Conservation (phyloP, 495 filamentous ascomycete genomes). For the Pyronema domesticum region DNA sequence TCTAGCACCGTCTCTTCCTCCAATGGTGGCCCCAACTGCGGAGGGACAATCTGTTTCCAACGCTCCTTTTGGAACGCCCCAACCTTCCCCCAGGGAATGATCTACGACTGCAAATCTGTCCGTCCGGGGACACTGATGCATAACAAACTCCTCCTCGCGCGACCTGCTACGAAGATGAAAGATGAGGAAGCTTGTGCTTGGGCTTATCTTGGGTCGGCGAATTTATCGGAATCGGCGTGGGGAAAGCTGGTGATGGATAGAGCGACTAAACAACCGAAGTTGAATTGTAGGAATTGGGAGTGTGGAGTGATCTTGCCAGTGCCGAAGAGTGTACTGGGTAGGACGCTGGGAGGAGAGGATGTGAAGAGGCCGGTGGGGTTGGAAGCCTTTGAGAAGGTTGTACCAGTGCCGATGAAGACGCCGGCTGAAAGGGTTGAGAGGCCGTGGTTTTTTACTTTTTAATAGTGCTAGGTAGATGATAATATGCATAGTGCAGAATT, state of each 20-base stretch:
- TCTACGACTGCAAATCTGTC: conserved; percentile 57
- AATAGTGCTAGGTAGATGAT: not conserved
- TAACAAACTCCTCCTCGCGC: conserved; percentile 64
- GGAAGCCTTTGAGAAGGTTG: conserved; percentile 34
- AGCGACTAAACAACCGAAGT: conserved; percentile 41
- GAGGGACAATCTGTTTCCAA: conserved; percentile 68
- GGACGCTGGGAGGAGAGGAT: not conserved
- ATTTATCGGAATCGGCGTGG: conserved; percentile 86
- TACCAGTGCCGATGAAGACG: conserved; percentile 57
- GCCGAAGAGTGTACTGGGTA: not conserved
- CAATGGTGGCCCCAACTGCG: conserved; percentile 39
- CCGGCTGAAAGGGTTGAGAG: conserved; percentile 33
- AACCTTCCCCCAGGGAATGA: conserved; percentile 48
- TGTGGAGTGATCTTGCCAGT: conserved; percentile 66
- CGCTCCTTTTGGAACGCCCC: conserved; percentile 44
- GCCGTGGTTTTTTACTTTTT: conserved; percentile 45
- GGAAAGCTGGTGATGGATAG: conserved; percentile 55
- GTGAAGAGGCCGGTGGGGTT: conserved; percentile 17
- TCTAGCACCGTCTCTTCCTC: conserved; percentile 48
- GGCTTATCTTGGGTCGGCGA: conserved; percentile 84
- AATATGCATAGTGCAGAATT: too few species aligned
- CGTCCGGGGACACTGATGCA: conserved; percentile 63
- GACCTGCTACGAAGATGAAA: conserved; percentile 27
- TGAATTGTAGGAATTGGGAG: conserved; percentile 90
- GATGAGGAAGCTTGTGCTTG: conserved; percentile 34